Evolutionary conservation across 2,329 filamentous ascomycete genomes (phyloP).

Genomic region (Stagonosporopsis rhizophila): DNA sequence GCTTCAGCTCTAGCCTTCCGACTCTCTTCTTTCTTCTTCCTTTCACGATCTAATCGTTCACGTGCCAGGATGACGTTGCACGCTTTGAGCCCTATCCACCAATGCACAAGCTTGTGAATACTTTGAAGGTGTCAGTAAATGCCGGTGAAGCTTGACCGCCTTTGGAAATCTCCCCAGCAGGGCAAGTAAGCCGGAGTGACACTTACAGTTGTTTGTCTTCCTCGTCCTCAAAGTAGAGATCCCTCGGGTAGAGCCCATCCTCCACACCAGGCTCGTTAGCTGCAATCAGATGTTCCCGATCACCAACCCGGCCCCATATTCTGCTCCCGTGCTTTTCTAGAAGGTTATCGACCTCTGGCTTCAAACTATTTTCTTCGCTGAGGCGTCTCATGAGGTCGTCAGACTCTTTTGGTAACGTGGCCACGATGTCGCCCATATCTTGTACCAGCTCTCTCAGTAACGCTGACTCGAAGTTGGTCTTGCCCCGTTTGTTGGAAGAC

Average conservation of each 20-base stretch:
- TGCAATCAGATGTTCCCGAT: constrained; percentile 43
- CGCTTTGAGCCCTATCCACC: constrained; percentile 48
- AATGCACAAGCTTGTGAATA: constrained; percentile 46
- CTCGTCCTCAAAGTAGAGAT: constrained; percentile 43
- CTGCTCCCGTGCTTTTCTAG: constrained; percentile 43
- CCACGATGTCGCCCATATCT: constrained; percentile 44
- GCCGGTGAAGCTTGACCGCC: background rate
- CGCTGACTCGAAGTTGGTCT: constrained; percentile 47
- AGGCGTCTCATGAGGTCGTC: constrained; percentile 42
- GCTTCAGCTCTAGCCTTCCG: constrained; percentile 39
- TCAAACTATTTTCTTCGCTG: constrained; percentile 39
- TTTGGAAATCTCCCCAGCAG: background rate
- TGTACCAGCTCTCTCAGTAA: constrained; percentile 44
- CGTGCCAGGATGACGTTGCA: constrained; percentile 48
- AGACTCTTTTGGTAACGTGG: constrained; percentile 43
- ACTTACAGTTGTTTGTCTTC: constrained; percentile 43
- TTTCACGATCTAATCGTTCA: constrained; percentile 44
- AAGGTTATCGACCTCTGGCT: constrained; percentile 39
- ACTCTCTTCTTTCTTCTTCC: constrained; percentile 45
- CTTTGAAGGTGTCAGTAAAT: constrained; percentile 28
- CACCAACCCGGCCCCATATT: constrained; percentile 42
- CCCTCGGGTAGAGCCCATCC: constrained; percentile 39
- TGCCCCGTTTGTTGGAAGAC: constrained; percentile 49
- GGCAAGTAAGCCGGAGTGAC: background rate
- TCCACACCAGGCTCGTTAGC: constrained; percentile 44